These are phyloP conservation scores for Yarrowia bubula DNA, from an alignment of 805 yeast species.

Conservation along the genomic window DNA sequence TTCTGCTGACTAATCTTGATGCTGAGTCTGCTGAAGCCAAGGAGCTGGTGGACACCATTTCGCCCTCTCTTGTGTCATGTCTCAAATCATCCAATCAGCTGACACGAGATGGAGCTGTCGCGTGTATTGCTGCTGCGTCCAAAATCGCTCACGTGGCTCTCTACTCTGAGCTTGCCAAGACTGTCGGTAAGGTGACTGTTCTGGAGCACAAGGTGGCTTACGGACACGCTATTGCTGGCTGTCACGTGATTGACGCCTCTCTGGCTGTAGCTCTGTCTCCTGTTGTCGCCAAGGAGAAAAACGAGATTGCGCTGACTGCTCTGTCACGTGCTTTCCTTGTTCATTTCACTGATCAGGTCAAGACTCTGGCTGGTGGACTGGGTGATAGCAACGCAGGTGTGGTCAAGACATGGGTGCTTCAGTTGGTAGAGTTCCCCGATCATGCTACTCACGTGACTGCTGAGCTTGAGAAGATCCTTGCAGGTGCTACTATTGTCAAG, in stretches of 20 bases:
- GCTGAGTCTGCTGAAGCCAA: background rate
- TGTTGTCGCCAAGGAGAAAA: conserved; percentile 13
- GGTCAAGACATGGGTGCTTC: conserved; percentile 2
- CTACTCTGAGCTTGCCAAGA: background rate
- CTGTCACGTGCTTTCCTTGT: background rate
- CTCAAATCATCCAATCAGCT: conserved; percentile 14
- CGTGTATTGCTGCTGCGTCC: background rate
- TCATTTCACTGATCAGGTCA: background rate
- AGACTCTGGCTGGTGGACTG: conserved; percentile 9
- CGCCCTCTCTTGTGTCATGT: background rate
- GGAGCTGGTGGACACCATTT: background rate
- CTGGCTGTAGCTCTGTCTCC: background rate
- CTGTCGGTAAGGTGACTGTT: background rate
- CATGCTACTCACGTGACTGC: background rate
- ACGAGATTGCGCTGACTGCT: conserved; percentile 2
- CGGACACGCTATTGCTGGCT: background rate
- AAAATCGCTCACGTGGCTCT: background rate
- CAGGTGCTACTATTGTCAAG: background rate
- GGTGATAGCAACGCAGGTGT: background rate
- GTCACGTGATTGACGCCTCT: background rate
- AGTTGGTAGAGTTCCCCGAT: background rate
- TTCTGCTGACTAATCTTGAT: background rate
- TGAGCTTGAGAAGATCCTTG: background rate
- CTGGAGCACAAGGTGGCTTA: conserved; percentile 13
- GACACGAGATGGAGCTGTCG: background rate